Evolutionary conservation across 192 early-diverging fungal genomes (phyloP).

Genomic region (Entrophospora sp.): DNA sequence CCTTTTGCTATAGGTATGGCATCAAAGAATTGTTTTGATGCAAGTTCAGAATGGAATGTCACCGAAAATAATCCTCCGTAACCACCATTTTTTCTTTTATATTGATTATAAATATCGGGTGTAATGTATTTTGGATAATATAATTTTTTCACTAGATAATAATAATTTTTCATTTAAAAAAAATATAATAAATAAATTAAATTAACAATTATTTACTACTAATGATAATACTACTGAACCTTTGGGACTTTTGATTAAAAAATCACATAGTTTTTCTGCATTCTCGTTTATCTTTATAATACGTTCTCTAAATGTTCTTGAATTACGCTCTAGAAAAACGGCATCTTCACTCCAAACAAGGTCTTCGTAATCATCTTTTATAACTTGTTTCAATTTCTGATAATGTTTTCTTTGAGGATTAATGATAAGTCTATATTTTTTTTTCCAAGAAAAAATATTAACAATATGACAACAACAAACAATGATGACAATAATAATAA

Average conservation of each 20-base stretch:
- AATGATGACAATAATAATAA: not conserved
- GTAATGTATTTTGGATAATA: conserved; percentile 82
- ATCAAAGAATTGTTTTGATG: conserved; percentile 70
- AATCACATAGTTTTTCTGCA: conserved; percentile 69
- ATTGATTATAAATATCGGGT: conserved; percentile 55
- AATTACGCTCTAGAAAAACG: conserved; percentile 94
- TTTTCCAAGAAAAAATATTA: not conserved
- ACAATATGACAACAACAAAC: not conserved
- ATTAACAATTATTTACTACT: not conserved
- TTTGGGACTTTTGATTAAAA: conserved; percentile 57
- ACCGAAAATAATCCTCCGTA: conserved; percentile 88
- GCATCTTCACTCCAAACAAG: conserved; percentile 85
- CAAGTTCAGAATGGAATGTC: conserved; percentile 48
- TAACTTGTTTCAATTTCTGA: conserved; percentile 40
- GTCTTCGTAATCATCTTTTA: conserved; percentile 68
- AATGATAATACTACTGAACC: conserved; percentile 30
- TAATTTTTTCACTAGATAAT: conserved; percentile 52
- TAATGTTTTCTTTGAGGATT: conserved; percentile 62
- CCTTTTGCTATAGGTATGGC: conserved; percentile 76
- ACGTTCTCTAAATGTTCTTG: conserved; percentile 71
- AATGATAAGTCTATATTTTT: conserved; percentile 48
- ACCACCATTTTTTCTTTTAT: conserved; percentile 54
- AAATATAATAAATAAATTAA: not conserved
- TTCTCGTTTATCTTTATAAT: conserved; percentile 69
- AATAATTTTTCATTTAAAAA: not conserved